Conservation (phyloP, 1,284 basidiomycete species). For the Jaminaea rosea region DNA sequence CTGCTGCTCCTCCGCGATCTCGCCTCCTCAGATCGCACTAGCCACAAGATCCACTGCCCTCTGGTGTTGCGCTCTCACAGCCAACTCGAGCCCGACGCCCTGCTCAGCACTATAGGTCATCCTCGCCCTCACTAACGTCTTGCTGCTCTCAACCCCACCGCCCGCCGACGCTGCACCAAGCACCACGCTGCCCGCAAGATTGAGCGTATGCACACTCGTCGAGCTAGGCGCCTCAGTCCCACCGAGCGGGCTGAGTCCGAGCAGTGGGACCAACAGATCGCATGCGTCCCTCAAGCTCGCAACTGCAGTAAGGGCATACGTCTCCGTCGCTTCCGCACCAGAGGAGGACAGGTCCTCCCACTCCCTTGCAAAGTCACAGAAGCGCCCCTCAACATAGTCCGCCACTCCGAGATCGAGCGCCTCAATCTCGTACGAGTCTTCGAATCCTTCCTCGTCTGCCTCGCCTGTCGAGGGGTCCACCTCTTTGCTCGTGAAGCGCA, state of each 20-base stretch:
- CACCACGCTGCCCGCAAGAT: slow-evolving; percentile 73
- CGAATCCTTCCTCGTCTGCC: slow-evolving; percentile 95
- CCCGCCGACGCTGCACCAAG: slow-evolving; percentile 52
- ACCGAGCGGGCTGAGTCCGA: slow-evolving; percentile 93
- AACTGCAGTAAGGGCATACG: slow-evolving; percentile 83
- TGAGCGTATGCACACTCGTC: slow-evolving; percentile 83
- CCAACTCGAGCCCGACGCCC: slow-evolving; percentile 90
- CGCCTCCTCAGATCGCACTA: slow-evolving; percentile 67
- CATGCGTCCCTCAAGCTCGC: slow-evolving; percentile 92
- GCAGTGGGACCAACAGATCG: slow-evolving; percentile 81
- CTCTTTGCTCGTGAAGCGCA: slow-evolving; percentile 96
- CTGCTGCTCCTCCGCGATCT: slow-evolving; percentile 46
- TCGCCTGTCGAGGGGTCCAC: slow-evolving; percentile 91
- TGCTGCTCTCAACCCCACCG: too few species aligned
- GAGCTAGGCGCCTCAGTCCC: slow-evolving; percentile 52
- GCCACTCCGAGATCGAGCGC: slow-evolving; percentile 85
- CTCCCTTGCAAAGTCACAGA: slow-evolving; percentile 80
- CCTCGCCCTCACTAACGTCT: slow-evolving; percentile 82
- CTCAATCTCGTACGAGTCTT: slow-evolving; percentile 96
- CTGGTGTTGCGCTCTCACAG: slow-evolving; percentile 83
- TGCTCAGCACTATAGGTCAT: slow-evolving; percentile 87
- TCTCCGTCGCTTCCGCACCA: slow-evolving; percentile 65
- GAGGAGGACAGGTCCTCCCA: slow-evolving; percentile 82
- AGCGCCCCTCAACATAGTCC: slow-evolving; percentile 87
- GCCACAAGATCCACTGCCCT: slow-evolving; percentile 77